Percentiles rank a stretch among this genome's conserved stretches.
These are phyloP conservation scores for Gnaphalium uliginosum DNA, from an alignment of 129 eudicot species.

Conservation along the genomic window DNA sequence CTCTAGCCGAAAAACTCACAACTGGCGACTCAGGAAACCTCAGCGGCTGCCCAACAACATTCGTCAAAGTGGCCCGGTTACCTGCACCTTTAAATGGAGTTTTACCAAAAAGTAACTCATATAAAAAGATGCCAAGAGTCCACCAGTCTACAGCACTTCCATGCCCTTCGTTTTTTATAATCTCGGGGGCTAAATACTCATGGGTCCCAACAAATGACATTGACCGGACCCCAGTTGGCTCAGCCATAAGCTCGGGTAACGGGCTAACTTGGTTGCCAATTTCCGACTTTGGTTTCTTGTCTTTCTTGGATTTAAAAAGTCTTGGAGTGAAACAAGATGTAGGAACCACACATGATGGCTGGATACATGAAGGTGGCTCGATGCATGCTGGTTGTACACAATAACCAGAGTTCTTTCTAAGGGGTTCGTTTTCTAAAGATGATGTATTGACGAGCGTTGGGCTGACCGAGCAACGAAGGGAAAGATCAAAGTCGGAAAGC, in stretches of 20 bases:
- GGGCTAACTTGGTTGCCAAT: constrained; percentile 73
- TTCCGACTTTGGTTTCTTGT: constrained; percentile 56
- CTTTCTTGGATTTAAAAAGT: constrained; percentile 77
- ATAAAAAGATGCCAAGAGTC: constrained; percentile 84
- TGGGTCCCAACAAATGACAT: constrained; percentile 99
- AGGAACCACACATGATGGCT: constrained; percentile 83
- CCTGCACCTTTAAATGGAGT: constrained; percentile 92
- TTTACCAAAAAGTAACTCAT: constrained; percentile 75
- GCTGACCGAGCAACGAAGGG: constrained; percentile 83
- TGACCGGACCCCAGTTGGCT: constrained; percentile 89
- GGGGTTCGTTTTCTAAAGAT: constrained; percentile 42
- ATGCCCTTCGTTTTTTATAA: constrained; percentile 91
- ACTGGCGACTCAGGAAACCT: constrained; percentile 86
- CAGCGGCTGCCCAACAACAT: constrained; percentile 85
- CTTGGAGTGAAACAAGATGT: constrained; percentile 85
- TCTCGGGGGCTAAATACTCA: constrained; percentile 91
- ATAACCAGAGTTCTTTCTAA: constrained; percentile 49
- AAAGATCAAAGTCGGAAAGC: constrained; percentile 89
- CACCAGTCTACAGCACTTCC: constrained; percentile 99
- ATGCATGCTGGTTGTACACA: constrained; percentile 82
- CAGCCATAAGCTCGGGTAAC: constrained; percentile 92
- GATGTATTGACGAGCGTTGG: constrained; percentile 80
- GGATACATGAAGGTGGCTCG: constrained; percentile 79
- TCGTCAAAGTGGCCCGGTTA: constrained; percentile 76
- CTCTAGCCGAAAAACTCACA: constrained; percentile 77